phyloP scores from a whole-genome alignment of 2,329 filamentous ascomycete genomes.

The Apiospora saccharicola region DNA sequence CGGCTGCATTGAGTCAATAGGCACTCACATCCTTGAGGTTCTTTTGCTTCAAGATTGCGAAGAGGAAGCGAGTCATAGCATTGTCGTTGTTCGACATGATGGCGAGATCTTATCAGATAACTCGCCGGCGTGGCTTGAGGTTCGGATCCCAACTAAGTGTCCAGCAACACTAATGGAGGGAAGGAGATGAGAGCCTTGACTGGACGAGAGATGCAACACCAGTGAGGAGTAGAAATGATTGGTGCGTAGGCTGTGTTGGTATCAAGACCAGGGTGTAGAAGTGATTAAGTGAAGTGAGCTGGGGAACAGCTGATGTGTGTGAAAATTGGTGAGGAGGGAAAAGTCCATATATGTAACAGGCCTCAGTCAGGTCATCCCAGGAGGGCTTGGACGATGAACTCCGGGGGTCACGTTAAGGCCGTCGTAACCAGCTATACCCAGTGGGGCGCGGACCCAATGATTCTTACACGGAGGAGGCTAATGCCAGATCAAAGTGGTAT shows the following conservation, averaged over 20 bases:
- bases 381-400: conserved; percentile 35
- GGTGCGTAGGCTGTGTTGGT: conserved; percentile 32
- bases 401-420: conserved; percentile 41
- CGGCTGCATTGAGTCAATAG: conserved; percentile 18
- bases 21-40: conserved; percentile 65
- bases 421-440: conserved; percentile 27
- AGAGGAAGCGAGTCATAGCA: conserved; percentile 64
- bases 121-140: not conserved
- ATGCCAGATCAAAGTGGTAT: conserved; percentile 9
- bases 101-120: conserved; percentile 27
- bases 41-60: conserved; percentile 67
- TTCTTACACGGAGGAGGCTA: conserved; percentile 5
- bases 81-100: conserved; percentile 65
- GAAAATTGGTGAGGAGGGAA: conserved; percentile 51
- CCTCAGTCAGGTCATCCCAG: conserved; percentile 37
- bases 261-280: conserved; percentile 41
- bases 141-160: not conserved
- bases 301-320: conserved; percentile 41
- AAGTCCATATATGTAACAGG: conserved; percentile 47
- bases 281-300: conserved; percentile 48
- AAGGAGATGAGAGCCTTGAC: conserved; percentile 25
- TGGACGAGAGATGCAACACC: conserved; percentile 29
- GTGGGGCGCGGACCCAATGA: conserved; percentile 12
- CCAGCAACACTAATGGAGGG: conserved; percentile 34
- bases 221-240: conserved; percentile 34